Evolutionary conservation across 2,329 filamentous ascomycete genomes (phyloP), one percentile per base, ranked within the genome.

Genomic region (Akanthomyces muscarius): DNA sequence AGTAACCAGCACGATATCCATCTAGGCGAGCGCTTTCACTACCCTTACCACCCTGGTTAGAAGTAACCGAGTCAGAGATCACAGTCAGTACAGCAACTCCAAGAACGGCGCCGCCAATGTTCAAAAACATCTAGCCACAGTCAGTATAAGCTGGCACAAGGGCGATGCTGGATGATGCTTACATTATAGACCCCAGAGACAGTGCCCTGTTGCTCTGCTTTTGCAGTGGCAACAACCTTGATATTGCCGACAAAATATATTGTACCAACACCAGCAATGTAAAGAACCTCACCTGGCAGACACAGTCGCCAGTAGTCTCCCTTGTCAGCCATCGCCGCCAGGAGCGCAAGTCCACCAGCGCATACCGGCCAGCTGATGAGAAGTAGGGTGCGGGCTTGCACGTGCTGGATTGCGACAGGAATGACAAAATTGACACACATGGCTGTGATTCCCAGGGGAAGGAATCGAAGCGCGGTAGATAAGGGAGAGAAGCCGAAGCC

Each of bases 41-140:
- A 16, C 53, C 33, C 21, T 65, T 63, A 8, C 55, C 63, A 10
- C 63, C 66, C 4, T 64, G 60, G 45, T 64, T 65, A 4, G 67
- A 67, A 2, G 65, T 68, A 28, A 65, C 65, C 13, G 67, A 66
- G 21, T 67, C 65, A 11, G 64, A 66, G 45, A 68, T 62, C 58
- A 65, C 60, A 36, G 63, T 65, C 5, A 65, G n/a, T 14, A 65
- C 60, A 14, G 63, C 63, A 3, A 65, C 60, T 23, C 63, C 63
- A 11, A 65, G 63, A 28, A 65, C 63, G 23, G 63, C 63, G 41
- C 63, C 63, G 18, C 63, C 63, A 10, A 65, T 59, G 44, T 65
- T 65, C 14, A 65, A 36, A 23, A 65, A 65, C 63, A 65, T 65
- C 63, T 65, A 10, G 30, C 5, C 11, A 23, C 30, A 16, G 18